Evolutionary conservation across 192 early-diverging fungal genomes (phyloP).

Genomic region (Backusella tuberculispora): DNA sequence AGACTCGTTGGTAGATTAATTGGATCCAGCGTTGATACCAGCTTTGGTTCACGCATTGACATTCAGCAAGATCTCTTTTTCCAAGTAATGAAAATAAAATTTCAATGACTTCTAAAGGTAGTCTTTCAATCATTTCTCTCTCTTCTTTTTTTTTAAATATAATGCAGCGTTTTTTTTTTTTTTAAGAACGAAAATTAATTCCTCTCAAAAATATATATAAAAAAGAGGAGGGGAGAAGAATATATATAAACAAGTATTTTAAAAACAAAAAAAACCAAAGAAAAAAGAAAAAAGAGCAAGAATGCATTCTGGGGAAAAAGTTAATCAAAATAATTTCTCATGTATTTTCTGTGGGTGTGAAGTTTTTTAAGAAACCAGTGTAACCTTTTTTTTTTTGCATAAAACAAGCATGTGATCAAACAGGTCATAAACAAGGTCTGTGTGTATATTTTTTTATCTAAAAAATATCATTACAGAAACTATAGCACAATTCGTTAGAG

Average conservation of each 20-base stretch:
- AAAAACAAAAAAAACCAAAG: no score
- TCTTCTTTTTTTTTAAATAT: neutral
- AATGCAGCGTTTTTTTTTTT: no score
- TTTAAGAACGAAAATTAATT: no score
- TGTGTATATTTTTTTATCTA: neutral
- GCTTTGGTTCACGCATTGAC: neutral
- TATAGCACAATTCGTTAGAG: neutral
- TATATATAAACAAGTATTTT: neutral
- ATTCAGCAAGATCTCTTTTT: neutral
- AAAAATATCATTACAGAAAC: conserved; percentile 18
- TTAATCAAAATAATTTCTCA: neutral
- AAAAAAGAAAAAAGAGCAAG: neutral
- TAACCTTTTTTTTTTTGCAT: neutral
- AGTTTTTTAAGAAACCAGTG: no score
- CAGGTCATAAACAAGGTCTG: neutral
- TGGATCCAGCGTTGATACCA: neutral
- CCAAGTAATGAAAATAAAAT: neutral
- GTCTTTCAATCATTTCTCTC: neutral
- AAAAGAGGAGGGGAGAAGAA: neutral
- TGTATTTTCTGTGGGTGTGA: neutral
- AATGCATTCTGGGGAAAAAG: neutral
- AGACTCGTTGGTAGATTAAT: neutral
- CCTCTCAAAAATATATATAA: neutral
- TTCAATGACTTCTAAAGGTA: conserved; percentile 12
- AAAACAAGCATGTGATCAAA: neutral